Percentiles rank a stretch among this genome's conserved stretches.
Conservation (phyloP, 768 basidiomycete genomes). For the Amanita muscaria region DNA sequence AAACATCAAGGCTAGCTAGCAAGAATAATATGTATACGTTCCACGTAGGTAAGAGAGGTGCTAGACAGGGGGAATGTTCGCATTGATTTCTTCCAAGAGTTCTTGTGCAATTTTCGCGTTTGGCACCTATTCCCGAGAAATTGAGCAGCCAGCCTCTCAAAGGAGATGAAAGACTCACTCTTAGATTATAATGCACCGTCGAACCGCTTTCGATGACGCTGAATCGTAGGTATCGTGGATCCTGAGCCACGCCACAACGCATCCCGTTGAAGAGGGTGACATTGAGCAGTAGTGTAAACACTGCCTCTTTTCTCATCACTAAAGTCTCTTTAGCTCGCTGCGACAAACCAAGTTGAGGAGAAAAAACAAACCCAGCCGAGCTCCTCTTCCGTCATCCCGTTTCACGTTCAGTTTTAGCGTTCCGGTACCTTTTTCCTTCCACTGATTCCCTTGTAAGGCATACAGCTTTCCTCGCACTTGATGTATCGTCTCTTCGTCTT, state of each 20-base stretch:
- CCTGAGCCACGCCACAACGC: slow-evolving; percentile 62
- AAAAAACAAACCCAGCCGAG: slow-evolving; percentile 50
- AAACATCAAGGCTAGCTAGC: not conserved
- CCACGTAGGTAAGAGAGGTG: not conserved
- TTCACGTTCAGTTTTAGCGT: slow-evolving; percentile 62
- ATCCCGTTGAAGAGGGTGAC: slow-evolving; percentile 72
- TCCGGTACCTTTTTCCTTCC: slow-evolving; percentile 76
- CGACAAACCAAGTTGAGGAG: not conserved
- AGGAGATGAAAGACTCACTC: slow-evolving; percentile 37
- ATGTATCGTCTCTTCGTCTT: slow-evolving; percentile 70
- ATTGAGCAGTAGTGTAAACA: slow-evolving; percentile 66
- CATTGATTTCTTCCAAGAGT: slow-evolving; percentile 48
- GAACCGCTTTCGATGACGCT: slow-evolving; percentile 56
- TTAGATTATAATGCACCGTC: slow-evolving; percentile 66
- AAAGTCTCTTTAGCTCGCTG: too few relatives aligned
- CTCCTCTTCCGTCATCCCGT: slow-evolving; percentile 52
- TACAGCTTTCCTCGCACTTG: slow-evolving; percentile 75
- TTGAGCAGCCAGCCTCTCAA: slow-evolving; percentile 6
- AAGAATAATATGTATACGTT: slow-evolving; percentile 4
- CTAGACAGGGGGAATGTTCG: slow-evolving; percentile 36
- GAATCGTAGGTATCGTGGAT: slow-evolving; percentile 72
- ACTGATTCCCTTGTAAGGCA: slow-evolving; percentile 50
- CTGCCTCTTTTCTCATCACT: slow-evolving; percentile 87
- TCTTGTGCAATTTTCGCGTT: slow-evolving; percentile 67
- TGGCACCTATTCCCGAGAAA: slow-evolving; percentile 35